phyloP scores from a whole-genome alignment of 1,139 yeast genomes.

The Geotrichum aggregatum region DNA sequence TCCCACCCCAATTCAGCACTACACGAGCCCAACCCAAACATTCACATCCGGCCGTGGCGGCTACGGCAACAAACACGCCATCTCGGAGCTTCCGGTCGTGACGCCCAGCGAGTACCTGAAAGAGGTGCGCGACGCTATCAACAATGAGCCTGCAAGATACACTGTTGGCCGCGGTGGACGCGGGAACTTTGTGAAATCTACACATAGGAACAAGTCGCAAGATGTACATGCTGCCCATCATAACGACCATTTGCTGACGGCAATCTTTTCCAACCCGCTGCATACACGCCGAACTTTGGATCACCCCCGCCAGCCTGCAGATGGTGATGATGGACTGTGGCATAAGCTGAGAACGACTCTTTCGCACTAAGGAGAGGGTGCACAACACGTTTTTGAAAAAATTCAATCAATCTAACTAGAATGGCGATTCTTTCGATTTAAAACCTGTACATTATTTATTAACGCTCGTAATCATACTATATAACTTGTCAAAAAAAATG shows the following conservation, averaged over 20 bases:
- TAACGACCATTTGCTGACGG: neutral
- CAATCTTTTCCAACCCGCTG: constrained; percentile 14
- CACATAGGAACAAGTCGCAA: constrained; percentile 7
- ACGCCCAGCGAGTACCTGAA: constrained; percentile 37
- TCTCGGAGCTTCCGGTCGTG: constrained; percentile 33
- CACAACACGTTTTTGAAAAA: neutral
- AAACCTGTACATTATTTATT: neutral
- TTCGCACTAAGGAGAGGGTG: constrained; percentile 22
- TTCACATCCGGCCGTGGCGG: constrained; percentile 42
- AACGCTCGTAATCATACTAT: too few relatives aligned
- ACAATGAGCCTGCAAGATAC: constrained; percentile 35
- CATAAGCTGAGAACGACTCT: constrained; percentile 29
- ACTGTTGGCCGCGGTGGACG: constrained; percentile 41
- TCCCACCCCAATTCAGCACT: constrained; percentile 39
- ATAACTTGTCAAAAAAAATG: too few relatives aligned
- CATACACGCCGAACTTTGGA: neutral
- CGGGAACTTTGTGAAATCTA: constrained; percentile 34
- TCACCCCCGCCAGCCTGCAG: neutral
- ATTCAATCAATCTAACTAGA: too few relatives aligned
- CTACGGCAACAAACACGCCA: constrained; percentile 37
- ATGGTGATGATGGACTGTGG: constrained; percentile 27
- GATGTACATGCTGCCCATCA: neutral
- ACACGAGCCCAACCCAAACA: constrained; percentile 36
- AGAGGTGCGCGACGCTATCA: constrained; percentile 36
- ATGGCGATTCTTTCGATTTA: neutral